Conservation (phyloP, 2,329 filamentous ascomycete genomes). For the Trichophyton schoenleinii region DNA sequence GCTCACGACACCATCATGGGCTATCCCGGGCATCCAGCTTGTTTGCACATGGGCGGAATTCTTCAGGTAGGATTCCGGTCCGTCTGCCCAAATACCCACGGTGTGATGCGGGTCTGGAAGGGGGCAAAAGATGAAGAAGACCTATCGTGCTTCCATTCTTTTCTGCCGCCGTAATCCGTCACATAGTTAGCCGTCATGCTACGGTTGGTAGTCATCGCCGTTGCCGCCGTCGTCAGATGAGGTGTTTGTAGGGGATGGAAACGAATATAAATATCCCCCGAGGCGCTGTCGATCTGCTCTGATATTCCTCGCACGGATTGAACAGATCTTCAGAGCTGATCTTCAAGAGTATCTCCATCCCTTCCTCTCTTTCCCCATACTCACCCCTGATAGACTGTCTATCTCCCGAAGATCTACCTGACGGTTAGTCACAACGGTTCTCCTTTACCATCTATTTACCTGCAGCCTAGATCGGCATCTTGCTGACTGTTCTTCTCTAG, state of each 20-base stretch:
- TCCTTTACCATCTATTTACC: not conserved
- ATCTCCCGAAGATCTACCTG: not conserved
- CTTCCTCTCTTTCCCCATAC: not conserved
- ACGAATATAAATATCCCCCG: slow-evolving; percentile 60
- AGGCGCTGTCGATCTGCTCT: slow-evolving; percentile 50
- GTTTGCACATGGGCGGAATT: slow-evolving; percentile 1
- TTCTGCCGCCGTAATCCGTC: slow-evolving; percentile 1
- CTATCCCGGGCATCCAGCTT: not conserved
- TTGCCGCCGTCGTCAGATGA: not conserved
- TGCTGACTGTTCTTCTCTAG: not conserved
- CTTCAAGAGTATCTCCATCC: not conserved
- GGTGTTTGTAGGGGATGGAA: slow-evolving; percentile 19
- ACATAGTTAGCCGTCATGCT: not conserved
- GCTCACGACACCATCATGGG: not conserved
- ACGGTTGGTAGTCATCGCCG: not conserved
- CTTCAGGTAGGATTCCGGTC: slow-evolving; percentile 3
- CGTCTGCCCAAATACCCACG: not conserved
- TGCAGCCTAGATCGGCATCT: not conserved
- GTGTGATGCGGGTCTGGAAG: not conserved
- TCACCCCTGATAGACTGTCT: not conserved
- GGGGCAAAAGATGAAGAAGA: not conserved
- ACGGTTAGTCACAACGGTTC: not conserved
- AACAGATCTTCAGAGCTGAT: slow-evolving; percentile 3
- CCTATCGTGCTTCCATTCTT: not conserved
- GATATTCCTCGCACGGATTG: not conserved